These are phyloP conservation scores for Leishmania gerbilli DNA, from an alignment of 208 protist species.

Conservation along the genomic window DNA sequence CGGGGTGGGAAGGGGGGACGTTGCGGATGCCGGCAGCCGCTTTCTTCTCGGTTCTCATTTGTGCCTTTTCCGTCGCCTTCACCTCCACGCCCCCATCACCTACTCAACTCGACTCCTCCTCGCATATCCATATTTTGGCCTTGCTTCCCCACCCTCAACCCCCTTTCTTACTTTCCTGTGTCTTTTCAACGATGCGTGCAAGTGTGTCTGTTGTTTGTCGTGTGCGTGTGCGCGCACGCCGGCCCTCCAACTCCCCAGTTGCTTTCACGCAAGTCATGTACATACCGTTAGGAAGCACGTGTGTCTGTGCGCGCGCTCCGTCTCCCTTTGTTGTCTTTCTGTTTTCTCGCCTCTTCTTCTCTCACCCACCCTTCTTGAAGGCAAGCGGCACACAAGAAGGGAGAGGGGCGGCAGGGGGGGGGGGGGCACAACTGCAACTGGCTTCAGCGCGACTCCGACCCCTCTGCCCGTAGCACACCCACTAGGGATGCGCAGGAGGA, in stretches of 20 bases:
- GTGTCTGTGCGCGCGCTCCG: background rate
- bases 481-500: background rate
- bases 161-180: background rate
- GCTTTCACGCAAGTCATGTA: conserved; percentile 9
- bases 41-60: background rate
- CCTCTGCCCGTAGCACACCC: background rate
- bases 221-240: background rate
- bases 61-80: background rate
- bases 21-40: background rate
- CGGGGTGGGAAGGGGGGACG: background rate
- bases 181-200: background rate
- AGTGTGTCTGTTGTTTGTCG: background rate
- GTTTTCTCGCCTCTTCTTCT: conserved; percentile 8
- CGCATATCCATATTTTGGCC: background rate
- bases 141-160: background rate
- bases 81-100: background rate
- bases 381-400: conserved; percentile 1
- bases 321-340: background rate
- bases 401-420: background rate
- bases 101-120: background rate
- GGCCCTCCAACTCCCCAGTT: background rate
- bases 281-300: background rate
- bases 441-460: background rate
- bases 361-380: conserved; percentile 8
- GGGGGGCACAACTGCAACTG: background rate